Percentiles rank a stretch among this genome's conserved stretches.
Conservation (phyloP, 257 asterid species). For the Nicotiana otophora region DNA sequence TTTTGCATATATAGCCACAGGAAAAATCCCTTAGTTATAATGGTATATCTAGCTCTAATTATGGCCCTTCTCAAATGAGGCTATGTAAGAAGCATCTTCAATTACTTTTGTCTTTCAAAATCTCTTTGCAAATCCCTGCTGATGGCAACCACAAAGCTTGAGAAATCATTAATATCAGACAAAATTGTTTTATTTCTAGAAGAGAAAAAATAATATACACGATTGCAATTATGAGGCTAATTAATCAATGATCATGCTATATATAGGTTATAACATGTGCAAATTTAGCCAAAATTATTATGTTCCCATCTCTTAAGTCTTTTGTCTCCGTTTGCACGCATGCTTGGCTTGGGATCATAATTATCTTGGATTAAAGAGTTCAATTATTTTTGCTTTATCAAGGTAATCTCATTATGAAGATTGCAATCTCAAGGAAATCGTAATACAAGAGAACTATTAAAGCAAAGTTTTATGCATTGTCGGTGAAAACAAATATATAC, state of each 20-base stretch:
- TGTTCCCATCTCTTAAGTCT: slow-evolving; percentile 7
- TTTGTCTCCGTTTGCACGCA: slow-evolving; percentile 13
- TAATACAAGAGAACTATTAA: neutral
- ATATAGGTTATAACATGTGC: neutral
- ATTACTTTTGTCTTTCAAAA: neutral
- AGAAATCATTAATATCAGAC: neutral
- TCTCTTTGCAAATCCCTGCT: neutral
- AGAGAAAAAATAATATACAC: neutral
- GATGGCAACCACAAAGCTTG: neutral
- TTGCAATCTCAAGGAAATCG: neutral
- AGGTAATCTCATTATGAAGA: slow-evolving; percentile 9
- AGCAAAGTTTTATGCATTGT: neutral
- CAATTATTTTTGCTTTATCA: neutral
- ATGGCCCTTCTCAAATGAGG: neutral
- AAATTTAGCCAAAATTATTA: slow-evolving; percentile 24
- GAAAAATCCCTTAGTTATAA: neutral
- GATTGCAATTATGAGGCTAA: slow-evolving; percentile 17
- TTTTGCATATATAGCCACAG: neutral
- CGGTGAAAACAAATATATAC: too few relatives aligned
- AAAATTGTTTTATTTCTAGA: neutral
- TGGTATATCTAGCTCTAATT: neutral
- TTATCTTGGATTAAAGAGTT: slow-evolving; percentile 6
- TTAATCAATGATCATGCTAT: neutral
- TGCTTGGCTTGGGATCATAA: slow-evolving; percentile 22
- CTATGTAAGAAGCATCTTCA: neutral